Percentiles rank a stretch among this genome's conserved stretches.
These are phyloP conservation scores for Fonsecaea pedrosoi DNA, from an alignment of 2,329 filamentous ascomycete species.

Conservation along the genomic window DNA sequence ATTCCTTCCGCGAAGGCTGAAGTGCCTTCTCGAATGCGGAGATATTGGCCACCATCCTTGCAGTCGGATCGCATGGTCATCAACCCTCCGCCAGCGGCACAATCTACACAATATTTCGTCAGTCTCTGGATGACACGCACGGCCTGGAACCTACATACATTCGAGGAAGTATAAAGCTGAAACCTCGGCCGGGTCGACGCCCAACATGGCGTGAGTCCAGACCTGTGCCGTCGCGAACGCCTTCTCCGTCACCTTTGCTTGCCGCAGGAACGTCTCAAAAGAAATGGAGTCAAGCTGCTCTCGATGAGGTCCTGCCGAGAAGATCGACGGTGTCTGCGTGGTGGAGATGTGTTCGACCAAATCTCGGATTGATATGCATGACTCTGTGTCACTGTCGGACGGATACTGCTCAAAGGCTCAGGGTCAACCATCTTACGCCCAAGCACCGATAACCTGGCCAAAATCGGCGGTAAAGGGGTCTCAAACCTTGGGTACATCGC, in stretches of 20 bases:
- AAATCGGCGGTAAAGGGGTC: neutral
- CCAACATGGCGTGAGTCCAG: conserved; percentile 54
- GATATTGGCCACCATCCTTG: conserved; percentile 60
- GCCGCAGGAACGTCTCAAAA: conserved; percentile 49
- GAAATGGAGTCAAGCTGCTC: conserved; percentile 47
- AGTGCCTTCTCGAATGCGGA: conserved; percentile 58
- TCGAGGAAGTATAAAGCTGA: conserved; percentile 62
- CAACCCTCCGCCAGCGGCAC: conserved; percentile 60
- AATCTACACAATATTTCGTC: conserved; percentile 44
- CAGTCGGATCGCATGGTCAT: conserved; percentile 60
- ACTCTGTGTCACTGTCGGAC: conserved; percentile 29
- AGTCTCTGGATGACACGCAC: neutral
- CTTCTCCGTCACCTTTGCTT: conserved; percentile 40
- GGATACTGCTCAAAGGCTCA: conserved; percentile 23
- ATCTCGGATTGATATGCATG: conserved; percentile 33
- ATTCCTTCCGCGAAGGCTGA: conserved; percentile 52
- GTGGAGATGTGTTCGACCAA: conserved; percentile 28
- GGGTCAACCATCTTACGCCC: neutral
- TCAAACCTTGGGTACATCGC: conserved; percentile 14
- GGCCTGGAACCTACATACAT: conserved; percentile 45
- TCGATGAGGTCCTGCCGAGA: conserved; percentile 30
- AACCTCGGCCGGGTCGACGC: conserved; percentile 57
- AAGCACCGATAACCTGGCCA: neutral
- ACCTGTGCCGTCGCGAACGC: conserved; percentile 48
- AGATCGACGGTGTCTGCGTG: conserved; percentile 30